Base-by-base conservation (phyloP, 441 rosid genomes). In the Populus trichocarpa region DNA sequence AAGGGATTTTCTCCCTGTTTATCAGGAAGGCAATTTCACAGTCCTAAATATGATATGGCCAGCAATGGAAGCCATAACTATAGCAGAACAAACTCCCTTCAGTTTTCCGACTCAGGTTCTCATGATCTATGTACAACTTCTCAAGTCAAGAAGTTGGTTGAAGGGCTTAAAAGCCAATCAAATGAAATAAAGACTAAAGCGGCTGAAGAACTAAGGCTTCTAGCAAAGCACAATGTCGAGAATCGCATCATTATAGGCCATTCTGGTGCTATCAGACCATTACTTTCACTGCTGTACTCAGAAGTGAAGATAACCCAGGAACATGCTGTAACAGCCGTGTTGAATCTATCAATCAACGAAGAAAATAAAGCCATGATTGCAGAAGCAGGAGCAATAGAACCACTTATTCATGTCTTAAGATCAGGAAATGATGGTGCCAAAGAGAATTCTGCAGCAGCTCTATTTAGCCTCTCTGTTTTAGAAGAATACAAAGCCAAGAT, bases 381-480 rank as follows among this genome's bases (percentile, higher is more conserved):
- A 0, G 90, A 87, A 81, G 87, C 87, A 0, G 97, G 93, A 65
- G 95, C 92, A 4, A 80, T 91, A 79, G 97, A 96, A 59, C 95
- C 97, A 3, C 93, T 96, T 65, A 82, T 92, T 85, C 91, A 92
- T 85, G 97, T 87, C 74, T 68, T 93, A 66, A 87, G 87, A 78
- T 87, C 91, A 6, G 99, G 98, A 75, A 93, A 83, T 69, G 91
- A 88, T 81, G 93, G 90, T 70, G 96, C 97, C 75, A 91, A 86
- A 85, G 98, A 92, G 85, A 96, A 96, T 78, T 89, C 99, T 76
- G 99, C 98, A 0, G 97, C 93, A 6, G 83, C 98, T 23, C 81
- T 96, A 79, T 93, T 85, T 84, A 92, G 98, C 73, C 90, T 96
- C 20, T 92, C 99, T 71, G 89, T 82, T 76, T 72, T 92, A 75